Conservation (phyloP, 2,329 filamentous ascomycete genomes). For the Aspergillus novofumigatus region DNA sequence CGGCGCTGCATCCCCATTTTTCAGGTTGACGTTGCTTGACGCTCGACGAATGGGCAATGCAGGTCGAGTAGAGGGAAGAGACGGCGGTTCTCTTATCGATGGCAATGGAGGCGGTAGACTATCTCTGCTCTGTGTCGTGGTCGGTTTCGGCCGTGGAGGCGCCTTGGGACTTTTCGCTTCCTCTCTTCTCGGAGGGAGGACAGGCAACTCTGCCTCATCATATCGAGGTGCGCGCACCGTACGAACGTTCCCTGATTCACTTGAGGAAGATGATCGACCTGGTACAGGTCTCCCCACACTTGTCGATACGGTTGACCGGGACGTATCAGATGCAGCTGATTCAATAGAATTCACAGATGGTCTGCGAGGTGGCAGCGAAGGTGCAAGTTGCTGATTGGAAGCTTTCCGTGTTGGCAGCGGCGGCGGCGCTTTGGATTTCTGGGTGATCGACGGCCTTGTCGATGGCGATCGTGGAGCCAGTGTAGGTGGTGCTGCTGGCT, state of each 20-base stretch:
- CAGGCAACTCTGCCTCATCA: conserved; percentile 52
- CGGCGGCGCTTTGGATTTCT: conserved; percentile 37
- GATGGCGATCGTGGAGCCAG: conserved; percentile 15
- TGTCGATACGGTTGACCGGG: conserved; percentile 42
- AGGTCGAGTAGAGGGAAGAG: conserved; percentile 8
- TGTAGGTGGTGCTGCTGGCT: conserved; percentile 23
- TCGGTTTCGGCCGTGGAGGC: conserved; percentile 20
- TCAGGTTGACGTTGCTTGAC: conserved; percentile 13
- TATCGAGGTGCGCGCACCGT: conserved; percentile 53
- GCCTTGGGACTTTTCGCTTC: conserved; percentile 21
- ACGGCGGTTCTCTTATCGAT: neutral
- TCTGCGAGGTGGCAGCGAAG: conserved; percentile 48
- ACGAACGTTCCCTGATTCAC: conserved; percentile 30
- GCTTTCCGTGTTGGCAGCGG: conserved; percentile 44
- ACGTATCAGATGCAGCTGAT: conserved; percentile 51
- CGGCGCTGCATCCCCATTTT: conserved; percentile 4
- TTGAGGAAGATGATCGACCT: conserved; percentile 23
- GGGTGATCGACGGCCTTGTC: conserved; percentile 13
- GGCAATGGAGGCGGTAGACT: conserved; percentile 10
- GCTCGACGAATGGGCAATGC: conserved; percentile 18
- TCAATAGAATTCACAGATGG: conserved; percentile 44
- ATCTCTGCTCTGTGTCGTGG: conserved; percentile 9
- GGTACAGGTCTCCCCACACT: conserved; percentile 37
- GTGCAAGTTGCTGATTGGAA: conserved; percentile 33
- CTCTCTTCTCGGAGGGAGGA: conserved; percentile 49